Evolutionary conservation across 495 filamentous ascomycete genomes (phyloP).

Genomic region (Penicillium mononematosum): DNA sequence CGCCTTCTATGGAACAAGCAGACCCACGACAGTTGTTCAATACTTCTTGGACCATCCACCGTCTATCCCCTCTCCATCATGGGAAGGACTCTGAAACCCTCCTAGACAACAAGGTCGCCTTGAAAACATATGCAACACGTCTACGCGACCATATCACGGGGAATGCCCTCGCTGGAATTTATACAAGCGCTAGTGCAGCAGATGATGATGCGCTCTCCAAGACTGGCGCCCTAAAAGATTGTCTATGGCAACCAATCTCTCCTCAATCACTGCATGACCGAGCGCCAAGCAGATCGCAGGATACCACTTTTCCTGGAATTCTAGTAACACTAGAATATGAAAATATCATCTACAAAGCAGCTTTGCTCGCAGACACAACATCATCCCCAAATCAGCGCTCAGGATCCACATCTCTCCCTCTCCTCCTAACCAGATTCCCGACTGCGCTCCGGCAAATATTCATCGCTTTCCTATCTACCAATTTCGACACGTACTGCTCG

Average conservation of each 20-base stretch:
- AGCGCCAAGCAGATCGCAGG: slow-evolving; percentile 4
- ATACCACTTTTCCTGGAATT: slow-evolving; percentile 35
- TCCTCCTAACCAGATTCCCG: slow-evolving; percentile 55
- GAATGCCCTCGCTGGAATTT: slow-evolving; percentile 45
- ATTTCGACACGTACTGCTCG: slow-evolving; percentile 53
- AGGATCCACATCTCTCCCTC: slow-evolving; percentile 48
- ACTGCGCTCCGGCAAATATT: slow-evolving; percentile 50
- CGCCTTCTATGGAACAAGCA: slow-evolving; percentile 27
- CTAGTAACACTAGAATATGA: slow-evolving; percentile 51
- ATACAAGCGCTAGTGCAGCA: slow-evolving; percentile 30
- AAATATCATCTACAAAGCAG: slow-evolving; percentile 48
- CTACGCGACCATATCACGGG: slow-evolving; percentile 55
- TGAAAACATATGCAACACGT: slow-evolving; percentile 49
- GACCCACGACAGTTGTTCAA: slow-evolving; percentile 46
- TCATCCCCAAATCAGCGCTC: slow-evolving; percentile 10
- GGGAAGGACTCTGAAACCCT: slow-evolving; percentile 41
- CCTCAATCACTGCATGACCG: slow-evolving; percentile 8
- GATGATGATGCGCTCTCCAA: slow-evolving; percentile 43
- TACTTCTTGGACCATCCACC: slow-evolving; percentile 56
- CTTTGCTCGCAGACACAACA: slow-evolving; percentile 33
- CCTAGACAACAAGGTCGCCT: slow-evolving; percentile 34
- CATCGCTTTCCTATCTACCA: slow-evolving; percentile 46
- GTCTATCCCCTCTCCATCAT: slow-evolving; percentile 55
- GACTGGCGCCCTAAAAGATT: slow-evolving; percentile 46
- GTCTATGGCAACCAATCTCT: slow-evolving; percentile 48